Evolutionary conservation across 371 early-diverging fungal species (phyloP), one percentile per base, ranked within the genome.

Genomic region (Vairimorpha ceranae): DNA sequence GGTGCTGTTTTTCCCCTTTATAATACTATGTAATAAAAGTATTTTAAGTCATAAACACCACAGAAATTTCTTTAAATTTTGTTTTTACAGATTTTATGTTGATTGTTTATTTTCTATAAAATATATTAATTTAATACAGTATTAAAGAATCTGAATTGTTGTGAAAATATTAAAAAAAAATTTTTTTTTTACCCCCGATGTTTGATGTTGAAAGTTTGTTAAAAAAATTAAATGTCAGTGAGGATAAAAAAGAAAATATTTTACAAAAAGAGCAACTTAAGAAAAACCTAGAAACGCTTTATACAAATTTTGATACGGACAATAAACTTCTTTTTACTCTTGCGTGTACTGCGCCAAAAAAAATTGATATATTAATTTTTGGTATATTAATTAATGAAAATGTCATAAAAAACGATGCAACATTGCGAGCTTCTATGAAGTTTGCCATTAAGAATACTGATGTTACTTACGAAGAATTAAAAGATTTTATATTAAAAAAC

Each of bases 261-360:
- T 25, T 33, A 23, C 77, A 70, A 58, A 77, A 80, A 35, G 64
- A 69, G n/a, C 63, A 68, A 52, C 29, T 77, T 4, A 48, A 65
- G 25, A 33, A 54, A 25, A 80, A 80, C 30, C 25, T 80, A 35
- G 70, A 75, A 38, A 41, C 15, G 12, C 46, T 80, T 10, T 60
- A 45, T 38, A 41, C 6, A 15, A 35, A 48, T 29, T 51, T 32
- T 12, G 41, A 48, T 43, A 46, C 46, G 0, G 38, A 73, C 4
- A 74, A 64, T 21, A 77, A 77, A 30, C n/a, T 80, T 29, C 45
- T 70, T 15, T 80, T 77, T 72, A 38, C 67, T 0, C 64, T 80
- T 2, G 74, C 75, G 12, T 75, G 75, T 45, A 74, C 72, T 35
- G 75, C 75, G 0, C 65, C 75, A 23, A 72, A 67, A 41, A 60